These are phyloP conservation scores for Pascua sp. DNA, from an alignment of 1,284 basidiomycete genomes.

Conservation along the genomic window DNA sequence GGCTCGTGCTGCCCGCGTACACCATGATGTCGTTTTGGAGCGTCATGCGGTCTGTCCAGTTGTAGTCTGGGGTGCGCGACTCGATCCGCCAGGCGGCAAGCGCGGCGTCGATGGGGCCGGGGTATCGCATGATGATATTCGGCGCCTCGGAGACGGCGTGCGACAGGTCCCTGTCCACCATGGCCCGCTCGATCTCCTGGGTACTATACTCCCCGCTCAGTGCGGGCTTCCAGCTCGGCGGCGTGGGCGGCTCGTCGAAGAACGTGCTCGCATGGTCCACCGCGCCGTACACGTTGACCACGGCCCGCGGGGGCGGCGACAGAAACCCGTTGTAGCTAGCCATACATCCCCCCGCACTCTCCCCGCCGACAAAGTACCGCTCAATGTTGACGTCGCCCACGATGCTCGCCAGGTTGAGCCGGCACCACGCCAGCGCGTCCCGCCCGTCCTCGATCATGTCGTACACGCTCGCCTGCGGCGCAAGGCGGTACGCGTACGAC, in stretches of 20 bases:
- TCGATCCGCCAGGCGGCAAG: no score
- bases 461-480: conserved; percentile 11
- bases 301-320: conserved; percentile 18
- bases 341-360: conserved; percentile 31
- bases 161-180: conserved; percentile 7
- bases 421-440: conserved; percentile 17
- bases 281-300: conserved; percentile 4
- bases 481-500: conserved; percentile 17
- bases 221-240: not conserved
- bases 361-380: conserved; percentile 29
- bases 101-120: no score
- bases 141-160: conserved; percentile 10
- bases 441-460: conserved; percentile 16
- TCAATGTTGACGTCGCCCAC: conserved; percentile 20
- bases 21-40: no score
- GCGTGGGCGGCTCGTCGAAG: not conserved
- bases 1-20: conserved; percentile 9
- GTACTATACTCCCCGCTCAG: conserved; percentile 11
- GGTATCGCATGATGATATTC: conserved; percentile 1
- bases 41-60: no score
- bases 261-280: conserved; percentile 6
- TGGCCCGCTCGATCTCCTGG: conserved; percentile 19
- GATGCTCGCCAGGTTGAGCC: conserved; percentile 6
- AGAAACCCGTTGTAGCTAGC: no score
- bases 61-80: conserved; percentile 14